Percentiles rank a stretch among this genome's conserved stretches.
phyloP scores from a whole-genome alignment of 345 rosid genomes.

The Mallotus nudiflorus region DNA sequence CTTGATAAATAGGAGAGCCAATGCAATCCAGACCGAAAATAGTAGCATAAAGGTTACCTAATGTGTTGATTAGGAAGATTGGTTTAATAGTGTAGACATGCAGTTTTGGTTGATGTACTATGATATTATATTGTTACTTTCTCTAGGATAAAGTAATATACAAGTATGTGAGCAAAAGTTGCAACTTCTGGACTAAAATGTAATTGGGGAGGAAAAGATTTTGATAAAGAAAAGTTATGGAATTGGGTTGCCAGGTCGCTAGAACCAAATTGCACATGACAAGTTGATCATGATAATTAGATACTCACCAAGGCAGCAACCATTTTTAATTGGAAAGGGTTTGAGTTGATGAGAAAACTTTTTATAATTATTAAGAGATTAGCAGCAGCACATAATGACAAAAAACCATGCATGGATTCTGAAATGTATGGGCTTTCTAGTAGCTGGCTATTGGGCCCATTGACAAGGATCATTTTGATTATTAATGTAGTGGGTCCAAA shows the following conservation, averaged over 20 bases:
- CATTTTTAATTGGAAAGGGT: neutral
- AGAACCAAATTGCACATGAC: conserved; percentile 37
- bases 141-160: no score
- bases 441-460: conserved; percentile 26
- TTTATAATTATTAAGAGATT: neutral
- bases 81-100: no score
- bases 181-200: neutral
- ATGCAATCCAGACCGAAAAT: no score
- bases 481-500: conserved; percentile 17
- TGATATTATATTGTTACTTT: no score
- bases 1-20: no score
- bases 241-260: conserved; percentile 25
- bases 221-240: conserved; percentile 13
- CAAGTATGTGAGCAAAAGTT: neutral
- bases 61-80: no score
- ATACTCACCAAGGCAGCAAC: conserved; percentile 7
- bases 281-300: conserved; percentile 2
- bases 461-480: conserved; percentile 1
- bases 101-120: no score
- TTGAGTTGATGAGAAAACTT: neutral
- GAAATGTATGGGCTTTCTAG: conserved; percentile 18
- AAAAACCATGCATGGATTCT: neutral
- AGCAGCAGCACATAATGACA: neutral
- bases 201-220: neutral
- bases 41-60: no score